phyloP scores from a whole-genome alignment of 2,329 filamentous ascomycete species.

The Aspergillus sp. region DNA sequence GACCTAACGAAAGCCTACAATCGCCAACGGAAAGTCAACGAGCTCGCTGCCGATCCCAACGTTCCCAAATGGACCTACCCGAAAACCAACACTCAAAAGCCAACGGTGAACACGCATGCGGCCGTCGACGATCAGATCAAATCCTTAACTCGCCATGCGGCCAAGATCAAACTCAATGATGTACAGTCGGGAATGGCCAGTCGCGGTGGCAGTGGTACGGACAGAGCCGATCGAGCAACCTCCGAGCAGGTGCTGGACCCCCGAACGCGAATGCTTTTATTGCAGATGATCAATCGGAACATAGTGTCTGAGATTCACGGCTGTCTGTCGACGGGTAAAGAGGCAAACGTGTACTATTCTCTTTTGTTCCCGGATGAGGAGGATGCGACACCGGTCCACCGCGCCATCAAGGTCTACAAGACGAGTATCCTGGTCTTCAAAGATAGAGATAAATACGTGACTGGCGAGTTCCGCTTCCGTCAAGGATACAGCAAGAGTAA shows the following conservation, averaged over 20 bases:
- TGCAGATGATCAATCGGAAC: slow-evolving; percentile 93
- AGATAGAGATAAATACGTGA: slow-evolving; percentile 93
- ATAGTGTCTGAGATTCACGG: slow-evolving; percentile 90
- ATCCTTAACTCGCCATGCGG: slow-evolving; percentile 78
- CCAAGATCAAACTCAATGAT: slow-evolving; percentile 76
- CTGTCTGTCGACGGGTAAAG: slow-evolving; percentile 93
- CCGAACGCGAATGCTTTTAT: slow-evolving; percentile 87
- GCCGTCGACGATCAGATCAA: slow-evolving; percentile 85
- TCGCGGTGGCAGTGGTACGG: slow-evolving; percentile 49
- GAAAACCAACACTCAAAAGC: slow-evolving; percentile 74
- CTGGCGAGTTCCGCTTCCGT: slow-evolving; percentile 88
- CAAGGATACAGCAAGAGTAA: slow-evolving; percentile 90
- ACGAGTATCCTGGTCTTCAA: slow-evolving; percentile 97
- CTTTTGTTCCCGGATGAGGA: slow-evolving; percentile 57
- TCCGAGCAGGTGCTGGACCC: slow-evolving; percentile 93
- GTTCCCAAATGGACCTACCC: slow-evolving; percentile 58
- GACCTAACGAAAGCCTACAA: slow-evolving; percentile 88
- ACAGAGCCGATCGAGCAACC: slow-evolving; percentile 90
- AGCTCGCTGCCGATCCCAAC: slow-evolving; percentile 46
- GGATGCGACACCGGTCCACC: slow-evolving; percentile 57
- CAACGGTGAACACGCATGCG: slow-evolving; percentile 72
- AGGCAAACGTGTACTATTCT: slow-evolving; percentile 96
- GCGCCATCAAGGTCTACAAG: slow-evolving; percentile 98
- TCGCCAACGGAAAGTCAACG: slow-evolving; percentile 69
- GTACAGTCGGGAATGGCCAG: slow-evolving; percentile 51